Evolutionary conservation across 352 stramenopile species (phyloP).

Genomic region (Pythium aphanidermatum): DNA sequence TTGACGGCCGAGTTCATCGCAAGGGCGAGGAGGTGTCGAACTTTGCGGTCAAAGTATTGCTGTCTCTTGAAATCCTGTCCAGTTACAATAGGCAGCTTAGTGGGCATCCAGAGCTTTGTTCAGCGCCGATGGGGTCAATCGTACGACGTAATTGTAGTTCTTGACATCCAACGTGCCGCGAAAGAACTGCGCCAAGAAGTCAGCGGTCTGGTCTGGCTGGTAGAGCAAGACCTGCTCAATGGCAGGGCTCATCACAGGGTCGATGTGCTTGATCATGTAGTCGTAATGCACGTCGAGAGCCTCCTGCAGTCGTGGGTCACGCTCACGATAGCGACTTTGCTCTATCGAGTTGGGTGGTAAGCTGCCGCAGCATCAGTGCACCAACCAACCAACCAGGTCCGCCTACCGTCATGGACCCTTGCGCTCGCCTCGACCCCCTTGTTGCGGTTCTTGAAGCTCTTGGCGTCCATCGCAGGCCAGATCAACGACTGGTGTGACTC

Average conservation of each 20-base stretch:
- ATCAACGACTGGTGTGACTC: no score
- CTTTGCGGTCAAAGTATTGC: constrained; percentile 71
- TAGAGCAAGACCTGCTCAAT: constrained; percentile 70
- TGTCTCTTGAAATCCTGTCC: constrained; percentile 62
- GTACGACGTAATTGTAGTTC: constrained; percentile 71
- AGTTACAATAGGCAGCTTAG: neutral
- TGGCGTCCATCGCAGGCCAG: constrained; percentile 32
- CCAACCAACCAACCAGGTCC: neutral
- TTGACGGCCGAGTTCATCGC: constrained; percentile 56
- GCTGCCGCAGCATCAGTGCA: neutral
- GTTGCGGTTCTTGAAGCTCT: constrained; percentile 39
- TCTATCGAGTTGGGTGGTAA: constrained; percentile 25
- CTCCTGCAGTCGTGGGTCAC: constrained; percentile 43
- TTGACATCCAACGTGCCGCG: constrained; percentile 58
- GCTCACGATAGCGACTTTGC: constrained; percentile 46
- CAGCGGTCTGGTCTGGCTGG: constrained; percentile 62
- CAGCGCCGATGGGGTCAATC: constrained; percentile 1
- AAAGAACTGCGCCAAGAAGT: constrained; percentile 64
- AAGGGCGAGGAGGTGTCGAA: constrained; percentile 61
- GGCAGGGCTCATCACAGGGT: constrained; percentile 51
- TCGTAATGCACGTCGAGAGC: constrained; percentile 56
- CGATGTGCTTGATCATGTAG: constrained; percentile 62
- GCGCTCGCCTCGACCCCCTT: constrained; percentile 41
- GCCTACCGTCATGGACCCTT: constrained; percentile 45
- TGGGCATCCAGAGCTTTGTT: neutral